phyloP scores from a whole-genome alignment of 305 asterid genomes.

The Solanum chacoense region DNA sequence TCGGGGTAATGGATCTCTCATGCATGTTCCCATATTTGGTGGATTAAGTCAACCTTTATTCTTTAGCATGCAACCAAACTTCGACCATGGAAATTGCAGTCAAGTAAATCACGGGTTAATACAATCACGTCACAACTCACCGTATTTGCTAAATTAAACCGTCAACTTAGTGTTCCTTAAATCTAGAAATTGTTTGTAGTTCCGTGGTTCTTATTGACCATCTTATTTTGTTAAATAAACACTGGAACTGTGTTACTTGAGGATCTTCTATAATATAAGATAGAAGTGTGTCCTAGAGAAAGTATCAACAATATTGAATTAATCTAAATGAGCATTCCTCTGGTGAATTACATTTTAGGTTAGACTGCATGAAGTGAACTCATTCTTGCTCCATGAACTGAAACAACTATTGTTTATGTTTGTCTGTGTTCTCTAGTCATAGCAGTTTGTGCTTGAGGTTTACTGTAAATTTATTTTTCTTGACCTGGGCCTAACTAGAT shows the following conservation, averaged over 20 bases:
- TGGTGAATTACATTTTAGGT: background rate
- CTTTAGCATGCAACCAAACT: background rate
- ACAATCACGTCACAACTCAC: background rate
- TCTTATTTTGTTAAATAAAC: background rate
- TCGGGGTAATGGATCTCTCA: background rate
- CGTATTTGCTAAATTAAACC: background rate
- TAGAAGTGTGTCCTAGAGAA: background rate
- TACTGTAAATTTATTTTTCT: background rate
- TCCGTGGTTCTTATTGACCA: background rate
- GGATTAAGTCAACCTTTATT: background rate
- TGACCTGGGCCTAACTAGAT: background rate
- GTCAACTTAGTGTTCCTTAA: background rate
- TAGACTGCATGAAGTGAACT: background rate
- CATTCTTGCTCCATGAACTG: background rate
- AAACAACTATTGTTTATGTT: background rate
- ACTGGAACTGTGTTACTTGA: background rate
- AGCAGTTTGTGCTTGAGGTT: background rate
- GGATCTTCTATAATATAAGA: background rate
- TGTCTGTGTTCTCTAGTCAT: background rate
- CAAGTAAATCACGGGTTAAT: background rate
- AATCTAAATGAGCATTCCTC: background rate
- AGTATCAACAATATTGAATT: background rate
- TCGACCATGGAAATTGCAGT: background rate
- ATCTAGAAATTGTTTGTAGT: background rate
- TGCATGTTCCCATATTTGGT: background rate